phyloP scores from a whole-genome alignment of 1,284 basidiomycete genomes.

The Heterobasidion irregulare region DNA sequence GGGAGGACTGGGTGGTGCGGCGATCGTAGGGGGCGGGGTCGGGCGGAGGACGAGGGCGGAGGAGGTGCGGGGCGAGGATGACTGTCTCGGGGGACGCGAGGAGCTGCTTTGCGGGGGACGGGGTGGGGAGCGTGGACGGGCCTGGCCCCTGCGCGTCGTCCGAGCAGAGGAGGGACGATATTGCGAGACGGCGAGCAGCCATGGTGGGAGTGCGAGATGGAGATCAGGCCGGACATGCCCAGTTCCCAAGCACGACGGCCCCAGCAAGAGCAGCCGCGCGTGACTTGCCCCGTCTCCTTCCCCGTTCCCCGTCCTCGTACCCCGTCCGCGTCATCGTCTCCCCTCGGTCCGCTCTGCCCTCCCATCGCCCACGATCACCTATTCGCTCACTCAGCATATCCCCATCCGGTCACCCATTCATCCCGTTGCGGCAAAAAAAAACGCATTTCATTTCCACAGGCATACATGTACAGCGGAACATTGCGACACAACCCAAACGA shows the following conservation, averaged over 20 bases:
- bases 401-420: no score
- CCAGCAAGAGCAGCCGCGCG: not conserved
- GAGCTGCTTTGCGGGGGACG: conserved; percentile 6
- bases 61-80: conserved; percentile 27
- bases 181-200: conserved; percentile 60
- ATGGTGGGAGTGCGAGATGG: conserved; percentile 24
- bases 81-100: conserved; percentile 20
- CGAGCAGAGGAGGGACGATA: conserved; percentile 61
- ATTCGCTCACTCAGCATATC: no score
- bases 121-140: not conserved
- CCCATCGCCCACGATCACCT: not conserved
- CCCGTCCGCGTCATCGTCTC: not conserved
- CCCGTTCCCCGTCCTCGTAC: not conserved
- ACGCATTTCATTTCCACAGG: not conserved
- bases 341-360: not conserved
- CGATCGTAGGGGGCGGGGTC: conserved; percentile 13
- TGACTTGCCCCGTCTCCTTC: not conserved
- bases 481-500: conserved; percentile 69
- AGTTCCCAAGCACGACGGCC: not conserved
- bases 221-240: conserved; percentile 2
- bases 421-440: not conserved
- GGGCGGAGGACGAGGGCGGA: not conserved
- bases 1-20: conserved; percentile 1
- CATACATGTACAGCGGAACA: conserved; percentile 75
- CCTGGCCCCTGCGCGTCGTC: conserved; percentile 22